These are phyloP conservation scores for Trichoderma afroharzianum DNA, from an alignment of 2,329 filamentous ascomycete species.

Conservation along the genomic window DNA sequence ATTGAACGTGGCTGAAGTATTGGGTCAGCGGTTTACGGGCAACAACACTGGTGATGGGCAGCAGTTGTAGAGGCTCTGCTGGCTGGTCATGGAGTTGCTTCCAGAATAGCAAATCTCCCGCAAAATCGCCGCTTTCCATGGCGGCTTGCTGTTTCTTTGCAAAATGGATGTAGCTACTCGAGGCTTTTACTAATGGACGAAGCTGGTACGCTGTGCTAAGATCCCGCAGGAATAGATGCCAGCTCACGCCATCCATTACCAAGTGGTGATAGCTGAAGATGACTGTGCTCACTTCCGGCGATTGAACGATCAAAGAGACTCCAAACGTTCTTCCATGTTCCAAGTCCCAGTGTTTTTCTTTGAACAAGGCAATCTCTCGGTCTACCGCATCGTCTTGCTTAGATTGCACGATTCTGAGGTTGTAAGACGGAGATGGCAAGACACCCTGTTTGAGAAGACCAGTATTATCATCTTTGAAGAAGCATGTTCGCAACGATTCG, in stretches of 20 bases:
- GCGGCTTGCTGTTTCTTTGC: not conserved
- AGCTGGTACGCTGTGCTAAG: not conserved
- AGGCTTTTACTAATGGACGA: not conserved
- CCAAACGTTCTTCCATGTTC: not conserved
- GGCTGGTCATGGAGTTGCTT: not conserved
- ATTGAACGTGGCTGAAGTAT: not conserved
- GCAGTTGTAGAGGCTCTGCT: not conserved
- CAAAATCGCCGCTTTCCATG: not conserved
- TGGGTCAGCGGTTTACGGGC: not conserved
- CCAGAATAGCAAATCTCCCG: not conserved
- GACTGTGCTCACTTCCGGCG: not conserved
- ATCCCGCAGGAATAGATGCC: not conserved
- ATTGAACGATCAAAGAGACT: not conserved
- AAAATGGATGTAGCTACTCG: not conserved
- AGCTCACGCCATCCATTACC: not conserved
- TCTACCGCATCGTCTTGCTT: not conserved
- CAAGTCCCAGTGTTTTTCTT: not conserved
- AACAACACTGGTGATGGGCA: not conserved
- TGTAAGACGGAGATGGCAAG: not conserved
- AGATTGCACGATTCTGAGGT: not conserved
- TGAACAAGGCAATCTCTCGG: not conserved
- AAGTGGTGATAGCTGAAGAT: not conserved
- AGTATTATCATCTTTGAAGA: not conserved
- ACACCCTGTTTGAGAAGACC: not conserved
- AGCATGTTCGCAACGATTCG: not conserved